Evolutionary conservation across 139 green algal species (phyloP).

Genomic region (Chlorella vulgaris): DNA sequence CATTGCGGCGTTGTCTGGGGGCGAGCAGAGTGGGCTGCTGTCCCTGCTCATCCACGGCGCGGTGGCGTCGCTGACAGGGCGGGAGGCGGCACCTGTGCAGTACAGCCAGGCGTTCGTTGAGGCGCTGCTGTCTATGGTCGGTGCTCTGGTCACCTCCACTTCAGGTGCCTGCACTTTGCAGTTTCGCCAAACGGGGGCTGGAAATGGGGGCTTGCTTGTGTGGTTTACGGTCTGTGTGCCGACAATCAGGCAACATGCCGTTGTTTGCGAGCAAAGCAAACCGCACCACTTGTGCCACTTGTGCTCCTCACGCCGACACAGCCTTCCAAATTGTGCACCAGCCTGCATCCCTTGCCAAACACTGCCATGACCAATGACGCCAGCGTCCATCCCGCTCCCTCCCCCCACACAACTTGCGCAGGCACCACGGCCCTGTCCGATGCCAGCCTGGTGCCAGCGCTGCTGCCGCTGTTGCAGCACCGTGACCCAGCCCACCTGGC

Average conservation of each 20-base stretch:
- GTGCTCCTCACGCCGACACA: neutral
- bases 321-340: too few relatives aligned
- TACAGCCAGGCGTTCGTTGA: constrained; percentile 77
- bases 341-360: too few relatives aligned
- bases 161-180: too few relatives aligned
- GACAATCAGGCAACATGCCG: too few relatives aligned
- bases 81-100: constrained; percentile 3
- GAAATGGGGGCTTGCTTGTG: neutral
- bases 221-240: neutral
- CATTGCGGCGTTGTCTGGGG: constrained; percentile 68
- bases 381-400: too few relatives aligned
- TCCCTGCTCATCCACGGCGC: constrained; percentile 76
- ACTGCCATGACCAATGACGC: too few relatives aligned
- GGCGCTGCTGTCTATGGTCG: constrained; percentile 82
- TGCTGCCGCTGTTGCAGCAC: constrained; percentile 85
- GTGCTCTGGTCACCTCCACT: constrained; percentile 67
- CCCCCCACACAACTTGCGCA: neutral
- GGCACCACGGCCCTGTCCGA: constrained; percentile 83
- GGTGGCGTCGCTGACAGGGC: constrained; percentile 30
- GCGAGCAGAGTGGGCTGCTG: constrained; percentile 79
- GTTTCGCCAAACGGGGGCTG: too few relatives aligned
- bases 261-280: too few relatives aligned
- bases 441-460: constrained; percentile 78
- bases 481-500: constrained; percentile 59
- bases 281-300: too few relatives aligned